Conservation (phyloP, 192 early-diverging fungal genomes). For the Rhizoclosmatium sp. region DNA sequence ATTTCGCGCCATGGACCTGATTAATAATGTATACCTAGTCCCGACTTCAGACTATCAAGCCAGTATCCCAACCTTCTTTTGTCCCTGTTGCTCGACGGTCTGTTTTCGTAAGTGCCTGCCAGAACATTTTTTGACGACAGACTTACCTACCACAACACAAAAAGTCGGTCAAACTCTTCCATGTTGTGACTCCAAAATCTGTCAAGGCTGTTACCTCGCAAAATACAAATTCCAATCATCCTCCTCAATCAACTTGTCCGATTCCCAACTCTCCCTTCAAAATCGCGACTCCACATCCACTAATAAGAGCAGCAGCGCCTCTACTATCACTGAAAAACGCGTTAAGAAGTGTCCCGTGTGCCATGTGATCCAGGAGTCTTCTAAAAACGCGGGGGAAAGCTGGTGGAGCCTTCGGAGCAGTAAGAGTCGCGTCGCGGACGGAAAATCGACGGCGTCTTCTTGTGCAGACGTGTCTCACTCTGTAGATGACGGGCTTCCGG, state of each 20-base stretch:
- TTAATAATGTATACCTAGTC: neutral
- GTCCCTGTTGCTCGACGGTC: constrained; percentile 16
- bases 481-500: neutral
- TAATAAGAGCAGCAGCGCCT: neutral
- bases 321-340: no score
- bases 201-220: constrained; percentile 31
- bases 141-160: neutral
- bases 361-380: neutral
- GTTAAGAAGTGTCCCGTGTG: constrained; percentile 11
- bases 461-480: neutral
- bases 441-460: neutral
- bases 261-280: neutral
- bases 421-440: no score
- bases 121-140: no score
- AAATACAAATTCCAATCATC: constrained; percentile 1
- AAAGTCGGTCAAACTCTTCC: constrained; percentile 13
- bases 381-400: neutral
- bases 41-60: constrained; percentile 9
- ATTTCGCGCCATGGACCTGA: neutral
- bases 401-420: neutral
- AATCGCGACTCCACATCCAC: neutral
- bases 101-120: constrained; percentile 9
- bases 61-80: constrained; percentile 28
- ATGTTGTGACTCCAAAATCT: constrained; percentile 26
- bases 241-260: neutral